Percentiles rank a stretch among this genome's conserved stretches.
phyloP scores from a whole-genome alignment of 768 basidiomycete genomes.

The Lactarius akahatsu region DNA sequence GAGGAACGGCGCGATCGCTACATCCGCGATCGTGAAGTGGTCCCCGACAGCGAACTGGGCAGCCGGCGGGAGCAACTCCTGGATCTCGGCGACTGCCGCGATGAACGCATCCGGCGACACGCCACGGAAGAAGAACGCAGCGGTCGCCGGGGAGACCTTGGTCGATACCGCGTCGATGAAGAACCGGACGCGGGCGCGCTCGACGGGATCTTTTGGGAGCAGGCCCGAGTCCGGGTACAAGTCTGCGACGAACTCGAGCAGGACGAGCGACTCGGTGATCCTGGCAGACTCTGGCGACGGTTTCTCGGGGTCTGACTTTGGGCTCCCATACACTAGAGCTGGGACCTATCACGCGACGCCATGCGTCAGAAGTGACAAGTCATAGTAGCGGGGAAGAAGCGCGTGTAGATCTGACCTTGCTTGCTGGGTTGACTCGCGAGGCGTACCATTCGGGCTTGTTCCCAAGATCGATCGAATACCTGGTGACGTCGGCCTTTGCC shows the following conservation, averaged over 20 bases:
- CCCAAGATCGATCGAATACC: constrained; percentile 53
- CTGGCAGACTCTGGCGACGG: constrained; percentile 58
- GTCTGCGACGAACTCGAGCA: constrained; percentile 63
- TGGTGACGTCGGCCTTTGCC: constrained; percentile 45
- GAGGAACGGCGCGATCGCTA: constrained; percentile 56
- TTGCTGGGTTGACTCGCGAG: constrained; percentile 56
- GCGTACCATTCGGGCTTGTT: constrained; percentile 71
- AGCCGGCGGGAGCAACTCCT: constrained; percentile 45
- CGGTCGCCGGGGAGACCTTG: constrained; percentile 42
- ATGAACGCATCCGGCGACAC: constrained; percentile 43
- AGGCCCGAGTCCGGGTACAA: constrained; percentile 46
- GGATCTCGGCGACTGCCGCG: constrained; percentile 45
- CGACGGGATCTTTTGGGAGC: constrained; percentile 52
- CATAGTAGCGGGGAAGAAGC: background rate
- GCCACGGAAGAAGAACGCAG: constrained; percentile 36
- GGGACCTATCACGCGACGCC: constrained; percentile 43
- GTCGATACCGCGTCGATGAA: constrained; percentile 53
- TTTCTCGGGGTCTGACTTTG: constrained; percentile 46
- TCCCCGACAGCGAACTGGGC: constrained; percentile 40
- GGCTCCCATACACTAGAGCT: constrained; percentile 59
- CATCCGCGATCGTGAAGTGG: constrained; percentile 59
- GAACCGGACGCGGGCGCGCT: constrained; percentile 56
- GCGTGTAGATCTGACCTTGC: constrained; percentile 48
- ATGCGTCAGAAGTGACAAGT: background rate
- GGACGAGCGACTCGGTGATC: constrained; percentile 57